Evolutionary conservation across 2,329 filamentous ascomycete species (phyloP).

Genomic region (Colletotrichum chlorophyti): DNA sequence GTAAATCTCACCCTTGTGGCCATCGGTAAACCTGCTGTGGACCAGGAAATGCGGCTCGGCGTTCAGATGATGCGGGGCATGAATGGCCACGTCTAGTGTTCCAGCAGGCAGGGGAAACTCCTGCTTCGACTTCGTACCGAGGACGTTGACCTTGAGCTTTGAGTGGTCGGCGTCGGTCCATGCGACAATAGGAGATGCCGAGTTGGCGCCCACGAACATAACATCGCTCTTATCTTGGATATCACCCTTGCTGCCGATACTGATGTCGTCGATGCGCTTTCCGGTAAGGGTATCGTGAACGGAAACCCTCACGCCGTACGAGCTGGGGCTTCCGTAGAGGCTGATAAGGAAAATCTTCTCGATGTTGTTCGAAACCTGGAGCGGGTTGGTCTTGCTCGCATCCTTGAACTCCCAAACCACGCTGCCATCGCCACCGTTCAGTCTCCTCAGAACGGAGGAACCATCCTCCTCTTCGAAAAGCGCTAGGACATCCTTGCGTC

Average conservation of each 20-base stretch:
- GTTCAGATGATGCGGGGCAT: conserved; percentile 75
- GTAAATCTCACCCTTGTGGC: conserved; percentile 85
- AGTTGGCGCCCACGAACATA: conserved; percentile 78
- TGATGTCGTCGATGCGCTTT: conserved; percentile 73
- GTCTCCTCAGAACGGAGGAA: conserved; percentile 67
- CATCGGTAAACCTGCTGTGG: conserved; percentile 73
- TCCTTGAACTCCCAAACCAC: conserved; percentile 82
- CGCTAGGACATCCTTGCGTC: conserved; percentile 74
- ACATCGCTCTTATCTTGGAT: conserved; percentile 69
- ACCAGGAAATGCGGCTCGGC: conserved; percentile 85
- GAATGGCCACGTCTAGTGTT: conserved; percentile 65
- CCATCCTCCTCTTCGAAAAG: conserved; percentile 67
- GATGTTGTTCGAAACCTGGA: conserved; percentile 76
- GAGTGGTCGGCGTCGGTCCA: conserved; percentile 72
- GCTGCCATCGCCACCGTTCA: conserved; percentile 75
- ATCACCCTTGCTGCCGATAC: conserved; percentile 76
- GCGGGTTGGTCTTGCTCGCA: conserved; percentile 70
- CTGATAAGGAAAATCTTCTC: conserved; percentile 79
- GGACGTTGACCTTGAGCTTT: conserved; percentile 74
- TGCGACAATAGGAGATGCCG: conserved; percentile 75
- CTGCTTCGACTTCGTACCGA: conserved; percentile 65
- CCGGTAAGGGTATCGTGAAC: conserved; percentile 78
- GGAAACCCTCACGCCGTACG: conserved; percentile 79
- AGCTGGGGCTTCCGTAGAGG: conserved; percentile 72
- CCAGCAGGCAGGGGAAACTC: conserved; percentile 58